Base-by-base conservation (phyloP, 2,329 filamentous ascomycete genomes). In the Beauveria varroae region DNA sequence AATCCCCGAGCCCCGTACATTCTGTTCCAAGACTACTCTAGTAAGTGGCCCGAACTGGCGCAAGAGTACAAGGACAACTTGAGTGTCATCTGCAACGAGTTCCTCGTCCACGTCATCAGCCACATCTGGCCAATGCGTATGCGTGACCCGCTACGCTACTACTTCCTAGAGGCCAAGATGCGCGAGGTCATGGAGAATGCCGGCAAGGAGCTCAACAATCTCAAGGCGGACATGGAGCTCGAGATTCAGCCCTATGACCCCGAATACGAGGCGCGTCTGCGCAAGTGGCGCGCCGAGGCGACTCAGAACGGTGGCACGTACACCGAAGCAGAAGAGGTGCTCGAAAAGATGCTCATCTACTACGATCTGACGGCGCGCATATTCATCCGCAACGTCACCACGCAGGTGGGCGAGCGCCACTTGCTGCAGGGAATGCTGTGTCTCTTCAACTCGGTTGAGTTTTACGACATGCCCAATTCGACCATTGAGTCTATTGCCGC, bases 281-380 rank as follows among this genome's bases (percentile, higher is more conserved):
- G 76, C 30, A 75, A 71, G 60, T 82, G 79, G 79, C 78, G 80
- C 6, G 71, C 71, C 0, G 70, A 75, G 7, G 69, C 73, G 0
- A 75, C 75, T 0, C 70, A 75, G 63, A 75, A 80, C 7, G 79
- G 78, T 0, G 76, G 75, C 28, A 74, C 73, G 0, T 81, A 79
- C 65, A 77, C 75, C 2, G 79, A 82, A 62, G 79, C 80, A 0
- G 78, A 82, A 62, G 79, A 82, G 67, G 79, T 82, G 0, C 66
- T 81, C 28, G 80, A 82, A 68, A 82, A 82, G 73, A 82, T 81
- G 80, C 72, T 82, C 57, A 82, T 82, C 63, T 82, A 80, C 71
- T 82, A 82, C 64, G 79, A 82, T 44, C 74, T 82, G 9, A 79
- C 79, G 2, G 78, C 78, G 7, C 78, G 80, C 67, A 79, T 78